phyloP scores from a whole-genome alignment of 495 filamentous ascomycete species.

The Glarea lozoyensis region DNA sequence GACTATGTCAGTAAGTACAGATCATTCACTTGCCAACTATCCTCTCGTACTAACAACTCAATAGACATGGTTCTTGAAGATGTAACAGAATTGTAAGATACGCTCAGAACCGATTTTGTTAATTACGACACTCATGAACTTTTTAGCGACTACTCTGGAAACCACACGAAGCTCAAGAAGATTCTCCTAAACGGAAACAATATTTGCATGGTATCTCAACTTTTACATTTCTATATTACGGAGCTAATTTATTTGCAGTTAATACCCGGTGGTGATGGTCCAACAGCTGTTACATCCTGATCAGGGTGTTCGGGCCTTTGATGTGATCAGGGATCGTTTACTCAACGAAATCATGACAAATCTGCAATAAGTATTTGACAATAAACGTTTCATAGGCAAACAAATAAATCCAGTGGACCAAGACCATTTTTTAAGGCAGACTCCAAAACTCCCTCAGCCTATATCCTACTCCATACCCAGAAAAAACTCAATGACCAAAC shows the following conservation, averaged over 20 bases:
- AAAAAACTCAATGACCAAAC: too few species aligned
- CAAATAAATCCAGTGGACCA: too few species aligned
- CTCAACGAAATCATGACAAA: too few species aligned
- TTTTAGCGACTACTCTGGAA: slow-evolving; percentile 78
- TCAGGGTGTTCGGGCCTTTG: slow-evolving; percentile 1
- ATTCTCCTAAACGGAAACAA: slow-evolving; percentile 98
- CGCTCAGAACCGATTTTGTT: neutral
- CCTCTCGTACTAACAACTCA: slow-evolving; percentile 5
- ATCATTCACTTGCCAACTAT: neutral
- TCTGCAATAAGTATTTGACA: too few species aligned
- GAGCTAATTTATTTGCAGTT: slow-evolving; percentile 40
- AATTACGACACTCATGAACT: neutral
- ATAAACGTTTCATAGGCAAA: too few species aligned
- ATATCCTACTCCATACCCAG: too few species aligned
- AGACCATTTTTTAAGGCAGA: too few species aligned
- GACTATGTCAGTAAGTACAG: slow-evolving; percentile 94
- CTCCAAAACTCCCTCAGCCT: too few species aligned
- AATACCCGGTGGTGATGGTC: slow-evolving; percentile 82
- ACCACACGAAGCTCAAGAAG: slow-evolving; percentile 80
- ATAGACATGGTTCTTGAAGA: slow-evolving; percentile 97
- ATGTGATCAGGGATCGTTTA: too few species aligned
- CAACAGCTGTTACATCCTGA: slow-evolving; percentile 25
- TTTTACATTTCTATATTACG: slow-evolving; percentile 1
- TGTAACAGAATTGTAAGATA: slow-evolving; percentile 87
- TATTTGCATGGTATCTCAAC: slow-evolving; percentile 80